Evolutionary conservation across 495 filamentous ascomycete genomes (phyloP).

Genomic region (Tuber borchii): DNA sequence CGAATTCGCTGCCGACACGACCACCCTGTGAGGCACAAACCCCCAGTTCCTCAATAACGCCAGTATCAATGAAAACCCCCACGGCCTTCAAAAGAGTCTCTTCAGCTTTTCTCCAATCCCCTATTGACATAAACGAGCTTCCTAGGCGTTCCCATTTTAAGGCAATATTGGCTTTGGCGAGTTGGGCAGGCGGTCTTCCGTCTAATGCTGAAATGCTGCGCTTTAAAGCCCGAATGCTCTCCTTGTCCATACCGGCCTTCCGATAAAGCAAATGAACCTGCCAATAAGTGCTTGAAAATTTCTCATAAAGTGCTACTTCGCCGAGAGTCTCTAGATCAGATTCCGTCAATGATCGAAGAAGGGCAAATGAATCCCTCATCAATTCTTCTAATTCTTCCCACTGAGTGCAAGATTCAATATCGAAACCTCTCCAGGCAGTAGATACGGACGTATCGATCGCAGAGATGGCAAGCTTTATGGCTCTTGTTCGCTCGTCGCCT

Average conservation of each 20-base stretch:
- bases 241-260: conserved; percentile 30
- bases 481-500: conserved; percentile 26
- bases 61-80: conserved; percentile 25
- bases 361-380: conserved; percentile 27
- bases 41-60: conserved; percentile 31
- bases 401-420: conserved; percentile 13
- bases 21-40: conserved; percentile 23
- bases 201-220: conserved; percentile 28
- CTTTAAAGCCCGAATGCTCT: conserved; percentile 30
- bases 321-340: conserved; percentile 9
- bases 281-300: conserved; percentile 40
- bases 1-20: conserved; percentile 16
- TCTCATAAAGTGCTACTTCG: conserved; percentile 33
- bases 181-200: conserved; percentile 26
- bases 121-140: conserved; percentile 21
- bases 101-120: conserved; percentile 36
- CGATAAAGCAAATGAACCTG: conserved; percentile 35
- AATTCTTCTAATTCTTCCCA: conserved; percentile 33
- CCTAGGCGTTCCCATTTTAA: conserved; percentile 38
- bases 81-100: conserved; percentile 31
- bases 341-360: conserved; percentile 28
- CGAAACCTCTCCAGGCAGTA: conserved; percentile 34
- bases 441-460: conserved; percentile 37
- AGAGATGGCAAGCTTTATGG: conserved; percentile 27
- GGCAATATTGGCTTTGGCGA: conserved; percentile 22